Conservation (phyloP, 805 yeast species). For the Zygoascus bituminiphila region DNA sequence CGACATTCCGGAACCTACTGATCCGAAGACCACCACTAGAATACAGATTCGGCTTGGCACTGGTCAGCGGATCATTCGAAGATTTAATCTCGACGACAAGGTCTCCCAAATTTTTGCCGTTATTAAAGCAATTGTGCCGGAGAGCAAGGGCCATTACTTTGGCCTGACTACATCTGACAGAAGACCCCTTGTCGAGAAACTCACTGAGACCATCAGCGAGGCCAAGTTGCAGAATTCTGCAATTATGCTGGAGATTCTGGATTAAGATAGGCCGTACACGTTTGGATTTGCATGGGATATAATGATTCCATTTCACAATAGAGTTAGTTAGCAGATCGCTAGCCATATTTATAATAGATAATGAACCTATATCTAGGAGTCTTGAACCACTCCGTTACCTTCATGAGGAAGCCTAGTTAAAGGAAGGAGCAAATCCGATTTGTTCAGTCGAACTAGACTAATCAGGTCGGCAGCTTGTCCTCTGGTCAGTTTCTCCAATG, state of each 20-base stretch:
- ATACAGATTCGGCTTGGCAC: conserved; percentile 83
- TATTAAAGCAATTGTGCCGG: conserved; percentile 51
- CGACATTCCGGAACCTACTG: conserved; percentile 57
- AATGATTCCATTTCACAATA: too few species aligned
- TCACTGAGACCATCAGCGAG: conserved; percentile 54
- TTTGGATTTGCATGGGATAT: too few species aligned
- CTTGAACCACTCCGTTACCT: too few species aligned
- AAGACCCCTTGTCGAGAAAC: conserved; percentile 44
- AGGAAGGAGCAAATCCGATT: background rate
- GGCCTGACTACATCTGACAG: conserved; percentile 47
- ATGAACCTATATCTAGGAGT: too few species aligned
- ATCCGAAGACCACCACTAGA: conserved; percentile 53
- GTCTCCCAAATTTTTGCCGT: conserved; percentile 56
- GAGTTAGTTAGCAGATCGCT: too few species aligned
- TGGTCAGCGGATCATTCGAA: conserved; percentile 73
- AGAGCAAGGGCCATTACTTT: conserved; percentile 39
- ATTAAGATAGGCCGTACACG: too few species aligned
- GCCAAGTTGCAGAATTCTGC: conserved; percentile 82
- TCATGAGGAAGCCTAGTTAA: too few species aligned
- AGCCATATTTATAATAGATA: too few species aligned
- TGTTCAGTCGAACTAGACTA: background rate
- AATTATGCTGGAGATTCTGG: conserved; percentile 50
- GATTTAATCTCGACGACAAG: conserved; percentile 51
- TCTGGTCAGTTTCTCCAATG: background rate
- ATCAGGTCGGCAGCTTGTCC: conserved; percentile 2